These are phyloP conservation scores for Trypanosoma melophagium DNA, from an alignment of 208 protist genomes.

Conservation along the genomic window DNA sequence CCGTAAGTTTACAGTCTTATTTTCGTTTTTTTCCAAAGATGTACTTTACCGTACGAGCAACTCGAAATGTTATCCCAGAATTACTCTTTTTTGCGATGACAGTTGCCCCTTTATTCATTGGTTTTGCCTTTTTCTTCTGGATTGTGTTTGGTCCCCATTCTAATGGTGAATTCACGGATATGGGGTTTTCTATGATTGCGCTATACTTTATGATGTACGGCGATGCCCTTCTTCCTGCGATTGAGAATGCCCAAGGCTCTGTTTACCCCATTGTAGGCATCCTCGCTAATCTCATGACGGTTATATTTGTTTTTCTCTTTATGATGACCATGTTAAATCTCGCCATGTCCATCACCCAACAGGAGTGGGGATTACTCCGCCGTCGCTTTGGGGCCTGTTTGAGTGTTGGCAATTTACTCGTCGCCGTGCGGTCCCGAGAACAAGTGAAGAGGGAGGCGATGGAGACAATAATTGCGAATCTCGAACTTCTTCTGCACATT, in stretches of 20 bases:
- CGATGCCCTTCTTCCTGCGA: conserved; percentile 49
- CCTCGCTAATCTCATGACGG: conserved; percentile 42
- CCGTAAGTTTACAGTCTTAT: conserved; percentile 47
- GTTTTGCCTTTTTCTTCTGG: conserved; percentile 48
- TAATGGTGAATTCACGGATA: conserved; percentile 34
- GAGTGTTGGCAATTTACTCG: conserved; percentile 40
- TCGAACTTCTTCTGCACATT: conserved; percentile 52
- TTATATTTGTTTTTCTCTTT: conserved; percentile 46
- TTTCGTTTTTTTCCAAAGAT: conserved; percentile 51
- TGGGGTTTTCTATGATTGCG: conserved; percentile 41
- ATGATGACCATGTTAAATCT: conserved; percentile 70
- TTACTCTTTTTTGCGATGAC: conserved; percentile 43
- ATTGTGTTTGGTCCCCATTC: conserved; percentile 58
- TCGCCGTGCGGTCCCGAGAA: conserved; percentile 43
- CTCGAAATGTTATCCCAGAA: conserved; percentile 37
- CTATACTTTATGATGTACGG: conserved; percentile 63
- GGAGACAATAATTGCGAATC: conserved; percentile 36
- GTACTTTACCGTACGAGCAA: conserved; percentile 50
- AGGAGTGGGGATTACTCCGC: conserved; percentile 51
- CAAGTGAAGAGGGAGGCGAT: conserved; percentile 48
- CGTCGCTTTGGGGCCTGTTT: conserved; percentile 44
- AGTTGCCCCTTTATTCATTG: conserved; percentile 48
- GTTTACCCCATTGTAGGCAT: conserved; percentile 28
- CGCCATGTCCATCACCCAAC: conserved; percentile 55
- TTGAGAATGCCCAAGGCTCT: conserved; percentile 31